Evolutionary conservation across 2,329 filamentous ascomycete species (phyloP), one percentile per base, ranked within the genome.

Genomic region (Trichoderma gracile): DNA sequence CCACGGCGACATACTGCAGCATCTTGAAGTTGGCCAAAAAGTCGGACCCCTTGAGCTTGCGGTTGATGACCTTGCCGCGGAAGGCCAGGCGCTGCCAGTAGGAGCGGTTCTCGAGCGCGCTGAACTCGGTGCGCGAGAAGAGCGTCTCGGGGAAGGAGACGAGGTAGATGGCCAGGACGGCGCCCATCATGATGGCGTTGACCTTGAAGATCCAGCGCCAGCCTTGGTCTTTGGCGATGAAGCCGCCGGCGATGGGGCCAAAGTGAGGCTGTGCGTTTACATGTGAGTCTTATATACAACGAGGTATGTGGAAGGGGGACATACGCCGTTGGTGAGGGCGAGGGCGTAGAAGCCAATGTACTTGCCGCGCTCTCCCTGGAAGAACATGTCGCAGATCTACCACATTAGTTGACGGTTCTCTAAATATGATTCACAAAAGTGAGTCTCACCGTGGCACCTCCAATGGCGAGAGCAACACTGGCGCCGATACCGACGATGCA

Each of bases 271-370:
- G 12, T 21, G 12, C 12, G 17, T 9, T 3, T 8, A 38, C 30
- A 10, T 38, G 33, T 38, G 3, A 38, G 33, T 38, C 4, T 2
- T 10, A 9, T 33, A 9, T 1, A 12, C 3, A 5, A 38, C 33
- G 12, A 3, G 2, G 10, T 14, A 12, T 38, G 10, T 3, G 33
- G 33, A 9, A 30, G 5, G 7, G 17, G 15, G n/a, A 61, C 58
- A 45, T 4, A 61, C 58, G 25, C 58, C 58, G 47, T 61, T 61
- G 38, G 58, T 61, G 9, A 61, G 25, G n/a, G 58, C 58, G 15
- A 61, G 46, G 25, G 58, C 58, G 58, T 61, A 61, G 47, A 61
- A 61, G 10, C 58, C 58, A 50, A 61, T 61, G n/a, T 61, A 61
- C 25, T 33, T 61, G 33, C 58, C 58, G 43, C 58, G 58, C 47